Evolutionary conservation across 345 rosid species (phyloP).

Genomic region (Pistacia atlantica): DNA sequence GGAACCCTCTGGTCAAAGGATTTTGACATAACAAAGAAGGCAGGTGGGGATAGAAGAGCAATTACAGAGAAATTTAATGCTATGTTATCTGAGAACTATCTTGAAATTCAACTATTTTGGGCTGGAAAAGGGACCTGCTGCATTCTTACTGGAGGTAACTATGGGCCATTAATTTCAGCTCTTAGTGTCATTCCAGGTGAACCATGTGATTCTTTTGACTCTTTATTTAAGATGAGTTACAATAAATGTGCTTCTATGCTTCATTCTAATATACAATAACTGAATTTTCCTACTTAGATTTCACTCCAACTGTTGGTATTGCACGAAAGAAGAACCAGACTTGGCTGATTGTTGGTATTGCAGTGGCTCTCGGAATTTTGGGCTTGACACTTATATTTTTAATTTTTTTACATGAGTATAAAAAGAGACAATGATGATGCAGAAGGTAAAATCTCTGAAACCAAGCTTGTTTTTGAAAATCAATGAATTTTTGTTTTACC

Average conservation of each 20-base stretch:
- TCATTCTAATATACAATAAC: not conserved
- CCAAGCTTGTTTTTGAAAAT: not conserved
- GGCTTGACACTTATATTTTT: conserved; percentile 12
- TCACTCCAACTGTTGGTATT: conserved; percentile 15
- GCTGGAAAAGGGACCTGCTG: conserved; percentile 69
- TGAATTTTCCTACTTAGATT: conserved; percentile 12
- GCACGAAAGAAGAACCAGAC: conserved; percentile 5
- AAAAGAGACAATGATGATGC: conserved; percentile 12
- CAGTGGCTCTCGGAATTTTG: conserved; percentile 13
- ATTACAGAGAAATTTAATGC: no score
- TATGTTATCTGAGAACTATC: no score
- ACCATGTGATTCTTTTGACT: not conserved
- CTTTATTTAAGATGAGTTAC: not conserved
- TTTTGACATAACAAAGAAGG: conserved; percentile 39
- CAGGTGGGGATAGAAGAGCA: no score
- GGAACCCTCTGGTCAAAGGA: conserved; percentile 24
- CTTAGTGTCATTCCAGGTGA: conserved; percentile 34
- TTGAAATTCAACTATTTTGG: conserved; percentile 62
- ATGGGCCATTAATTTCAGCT: conserved; percentile 57
- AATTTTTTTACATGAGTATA: not conserved
- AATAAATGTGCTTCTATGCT: not conserved
- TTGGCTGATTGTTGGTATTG: conserved; percentile 29
- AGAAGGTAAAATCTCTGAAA: conserved; percentile 19
- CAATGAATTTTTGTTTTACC: not conserved
- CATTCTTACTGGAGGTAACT: conserved; percentile 47